phyloP scores from a whole-genome alignment of 371 early-diverging fungal genomes.

The Rhizopus microsporus region DNA sequence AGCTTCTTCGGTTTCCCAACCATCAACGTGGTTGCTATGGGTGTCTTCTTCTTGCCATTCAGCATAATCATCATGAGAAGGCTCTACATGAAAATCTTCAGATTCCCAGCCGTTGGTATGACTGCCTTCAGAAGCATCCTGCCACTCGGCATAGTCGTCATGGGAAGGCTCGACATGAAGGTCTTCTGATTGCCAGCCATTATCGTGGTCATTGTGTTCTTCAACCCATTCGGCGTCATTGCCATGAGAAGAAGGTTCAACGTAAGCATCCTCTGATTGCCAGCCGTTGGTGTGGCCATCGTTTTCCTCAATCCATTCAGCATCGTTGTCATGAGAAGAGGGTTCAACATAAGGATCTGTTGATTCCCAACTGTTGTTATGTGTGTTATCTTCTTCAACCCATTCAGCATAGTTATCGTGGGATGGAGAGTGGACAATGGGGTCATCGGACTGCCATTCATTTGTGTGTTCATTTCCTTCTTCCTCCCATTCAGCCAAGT shows the following conservation, averaged over 20 bases:
- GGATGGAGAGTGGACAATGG: background rate
- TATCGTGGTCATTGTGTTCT: slow-evolving; percentile 1
- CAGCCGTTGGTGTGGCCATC: slow-evolving; percentile 1
- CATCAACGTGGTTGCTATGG: slow-evolving; percentile 9
- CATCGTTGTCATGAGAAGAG: background rate
- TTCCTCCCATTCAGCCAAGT: slow-evolving; percentile 14
- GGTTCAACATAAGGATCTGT: background rate
- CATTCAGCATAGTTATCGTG: slow-evolving; percentile 20
- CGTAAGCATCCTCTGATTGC: background rate
- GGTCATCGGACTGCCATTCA: slow-evolving; percentile 9
- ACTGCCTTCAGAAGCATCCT: slow-evolving; percentile 14
- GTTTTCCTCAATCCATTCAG: slow-evolving; percentile 12
- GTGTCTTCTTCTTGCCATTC: slow-evolving; percentile 17
- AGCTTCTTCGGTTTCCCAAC: slow-evolving; percentile 10
- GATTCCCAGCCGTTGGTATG: slow-evolving; percentile 17
- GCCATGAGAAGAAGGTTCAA: slow-evolving; percentile 3
- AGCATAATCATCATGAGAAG: slow-evolving; percentile 2
- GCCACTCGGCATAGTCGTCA: slow-evolving; percentile 19
- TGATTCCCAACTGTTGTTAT: slow-evolving; percentile 3
- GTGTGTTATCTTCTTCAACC: slow-evolving; percentile 12
- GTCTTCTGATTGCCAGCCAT: slow-evolving; percentile 19
- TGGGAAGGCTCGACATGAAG: background rate
- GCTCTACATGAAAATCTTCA: slow-evolving; percentile 2
- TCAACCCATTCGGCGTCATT: slow-evolving; percentile 20
- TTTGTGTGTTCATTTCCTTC: slow-evolving; percentile 5